Evolutionary conservation across 345 rosid genomes (phyloP), one percentile per base, ranked within the genome.

Genomic region (Dimocarpus longan): DNA sequence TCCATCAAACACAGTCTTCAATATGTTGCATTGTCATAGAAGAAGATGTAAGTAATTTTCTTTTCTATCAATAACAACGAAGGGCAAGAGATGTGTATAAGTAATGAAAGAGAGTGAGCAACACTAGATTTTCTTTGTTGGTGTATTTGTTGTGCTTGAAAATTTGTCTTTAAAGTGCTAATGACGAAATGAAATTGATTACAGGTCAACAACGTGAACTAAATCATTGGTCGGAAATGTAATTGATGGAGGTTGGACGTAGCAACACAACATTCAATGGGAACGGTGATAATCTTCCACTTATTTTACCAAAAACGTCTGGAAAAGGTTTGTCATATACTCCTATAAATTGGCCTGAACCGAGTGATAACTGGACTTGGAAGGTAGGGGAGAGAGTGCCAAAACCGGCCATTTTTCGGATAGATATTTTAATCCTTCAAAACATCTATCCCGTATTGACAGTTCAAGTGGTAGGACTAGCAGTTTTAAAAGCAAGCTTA

Each of bases 311-410:
- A 0, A 65, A 86, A 71, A 87, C 75, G 39, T 82, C 89, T 66
- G 95, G 95, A 65, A 68, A 66, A 66, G 97, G 93, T 37, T 77
- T 91, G 82, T 95, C 97, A 0, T 91, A 90, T 87, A 95, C 97
- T 76, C 95, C 95, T 46, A 82, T 78, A 10, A 84, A 91, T 80
- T 91, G 91, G 91, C 95, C 94, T 40, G 74, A 68, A 5, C 91
- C 86, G 1, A 94, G 94, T 72, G 95, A 90, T 79, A 82, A 63
- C 46, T 90, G 95, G 93, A 69, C 78, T 8, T 93, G 97, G 95
- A 91, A 65, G 62, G 95, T 84, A 12, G 94, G 95, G 67, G 89
- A 74, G 43, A 85, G 93, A 78, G 57, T 85, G 77, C 50, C 63
- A 22, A 19, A 18, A 46, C 81, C 28, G 94, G 92, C 10, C 74